Conservation (phyloP, 805 yeast species). For the Candida gorgasii region DNA sequence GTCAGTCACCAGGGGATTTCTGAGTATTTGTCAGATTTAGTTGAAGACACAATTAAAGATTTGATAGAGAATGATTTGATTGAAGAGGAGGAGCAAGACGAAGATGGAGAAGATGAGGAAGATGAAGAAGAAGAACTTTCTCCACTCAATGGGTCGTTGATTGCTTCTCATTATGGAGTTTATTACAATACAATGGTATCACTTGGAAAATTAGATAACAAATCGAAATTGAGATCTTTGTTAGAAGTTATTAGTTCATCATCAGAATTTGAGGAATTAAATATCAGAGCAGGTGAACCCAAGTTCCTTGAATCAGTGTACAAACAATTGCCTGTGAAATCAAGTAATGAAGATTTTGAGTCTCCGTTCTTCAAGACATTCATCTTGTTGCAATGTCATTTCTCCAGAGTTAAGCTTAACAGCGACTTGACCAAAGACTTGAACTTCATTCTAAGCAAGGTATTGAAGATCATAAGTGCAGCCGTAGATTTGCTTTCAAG, state of each 20-base stretch:
- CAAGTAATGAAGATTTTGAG: slow-evolving; percentile 36
- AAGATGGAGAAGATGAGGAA: slow-evolving; percentile 37
- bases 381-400: slow-evolving; percentile 76
- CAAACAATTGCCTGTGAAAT: slow-evolving; percentile 63
- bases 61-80: slow-evolving; percentile 61
- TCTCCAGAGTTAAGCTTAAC: slow-evolving; percentile 64
- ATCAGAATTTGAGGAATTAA: slow-evolving; percentile 66
- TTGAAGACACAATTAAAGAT: slow-evolving; percentile 70
- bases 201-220: slow-evolving; percentile 53
- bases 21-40: slow-evolving; percentile 78
- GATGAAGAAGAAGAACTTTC: slow-evolving; percentile 41
- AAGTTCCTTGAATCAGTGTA: slow-evolving; percentile 49
- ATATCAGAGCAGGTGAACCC: slow-evolving; percentile 64
- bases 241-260: slow-evolving; percentile 68
- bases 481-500: slow-evolving; percentile 75
- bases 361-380: slow-evolving; percentile 71
- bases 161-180: slow-evolving; percentile 72
- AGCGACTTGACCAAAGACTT: slow-evolving; percentile 61
- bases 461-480: slow-evolving; percentile 59
- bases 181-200: slow-evolving; percentile 68
- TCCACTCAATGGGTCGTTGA: slow-evolving; percentile 70
- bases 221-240: slow-evolving; percentile 59
- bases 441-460: slow-evolving; percentile 47
- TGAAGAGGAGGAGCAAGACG: slow-evolving; percentile 46
- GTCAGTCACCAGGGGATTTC: slow-evolving; percentile 68